phyloP scores from a whole-genome alignment of 306 rosid genomes.

The Glycine latifolia region DNA sequence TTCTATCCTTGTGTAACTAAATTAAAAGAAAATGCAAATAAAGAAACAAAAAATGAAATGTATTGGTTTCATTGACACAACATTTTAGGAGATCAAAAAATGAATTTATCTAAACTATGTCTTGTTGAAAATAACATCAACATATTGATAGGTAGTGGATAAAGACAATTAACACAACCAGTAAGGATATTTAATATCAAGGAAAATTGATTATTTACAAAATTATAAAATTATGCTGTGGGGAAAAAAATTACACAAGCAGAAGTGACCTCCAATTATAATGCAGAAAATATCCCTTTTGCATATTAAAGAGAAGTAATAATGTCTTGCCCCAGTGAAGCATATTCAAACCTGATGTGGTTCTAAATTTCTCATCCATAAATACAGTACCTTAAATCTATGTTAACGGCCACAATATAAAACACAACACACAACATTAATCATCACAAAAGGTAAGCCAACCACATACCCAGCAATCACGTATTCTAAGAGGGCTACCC shows the following conservation, averaged over 20 bases:
- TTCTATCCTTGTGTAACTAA: constrained; percentile 17
- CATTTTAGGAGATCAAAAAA: constrained; percentile 36
- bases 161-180: constrained; percentile 29
- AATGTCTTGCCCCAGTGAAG: not conserved
- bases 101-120: constrained; percentile 35
- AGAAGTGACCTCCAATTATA: constrained; percentile 15
- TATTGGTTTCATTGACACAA: not conserved
- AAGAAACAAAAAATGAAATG: constrained; percentile 30
- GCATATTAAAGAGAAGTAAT: constrained; percentile 26
- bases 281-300: not conserved
- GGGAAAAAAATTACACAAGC: not conserved
- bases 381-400: too few species aligned
- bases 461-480: constrained; percentile 73
- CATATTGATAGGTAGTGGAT: constrained; percentile 34
- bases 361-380: not conserved
- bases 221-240: not conserved
- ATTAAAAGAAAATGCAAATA: constrained; percentile 29
- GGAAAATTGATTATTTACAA: constrained; percentile 6
- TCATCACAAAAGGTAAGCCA: constrained; percentile 36
- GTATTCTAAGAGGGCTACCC: constrained; percentile 92
- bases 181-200: constrained; percentile 9
- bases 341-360: not conserved
- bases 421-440: constrained; percentile 28
- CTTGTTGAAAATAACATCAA: constrained; percentile 15
- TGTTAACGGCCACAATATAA: not conserved